phyloP scores from a whole-genome alignment of 306 rosid genomes.

The Quercus mongolica region DNA sequence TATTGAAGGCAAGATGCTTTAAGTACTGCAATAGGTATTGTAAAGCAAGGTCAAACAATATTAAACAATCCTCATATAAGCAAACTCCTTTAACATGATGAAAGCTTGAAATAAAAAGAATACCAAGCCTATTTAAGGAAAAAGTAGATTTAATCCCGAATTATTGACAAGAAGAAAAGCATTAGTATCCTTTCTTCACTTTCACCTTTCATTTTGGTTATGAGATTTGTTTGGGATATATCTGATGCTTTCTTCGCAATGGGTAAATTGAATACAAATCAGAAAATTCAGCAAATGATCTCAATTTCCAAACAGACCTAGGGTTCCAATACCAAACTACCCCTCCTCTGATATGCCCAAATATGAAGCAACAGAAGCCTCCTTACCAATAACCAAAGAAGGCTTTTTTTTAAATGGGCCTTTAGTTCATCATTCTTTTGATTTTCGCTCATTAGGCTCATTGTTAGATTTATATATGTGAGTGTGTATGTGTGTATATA shows the following conservation, averaged over 20 bases:
- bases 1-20: constrained; percentile 85
- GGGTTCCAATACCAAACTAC: too few species aligned
- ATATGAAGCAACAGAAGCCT: too few species aligned
- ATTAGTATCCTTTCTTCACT: not conserved
- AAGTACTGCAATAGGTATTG: constrained; percentile 57
- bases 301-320: too few species aligned
- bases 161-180: not conserved
- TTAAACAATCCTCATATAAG: constrained; percentile 8
- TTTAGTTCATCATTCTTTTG: too few species aligned
- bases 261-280: too few species aligned
- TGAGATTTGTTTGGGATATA: not conserved
- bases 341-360: too few species aligned
- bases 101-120: not conserved
- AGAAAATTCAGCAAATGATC: too few species aligned
- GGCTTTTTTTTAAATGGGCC: too few species aligned
- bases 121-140: not conserved
- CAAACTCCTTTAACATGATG: not conserved
- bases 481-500: rapidly evolving
- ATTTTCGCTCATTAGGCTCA: too few species aligned
- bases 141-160: not conserved
- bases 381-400: too few species aligned
- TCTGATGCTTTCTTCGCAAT: not conserved
- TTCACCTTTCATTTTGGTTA: not conserved
- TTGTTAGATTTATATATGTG: too few species aligned
- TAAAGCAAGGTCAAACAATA: constrained; percentile 19